A percentile compares a stretch with the other conserved stretches of the same genome.
Evolutionary conservation across 805 yeast genomes (phyloP).

Genomic region (Dipodascopsis uninucleata): DNA sequence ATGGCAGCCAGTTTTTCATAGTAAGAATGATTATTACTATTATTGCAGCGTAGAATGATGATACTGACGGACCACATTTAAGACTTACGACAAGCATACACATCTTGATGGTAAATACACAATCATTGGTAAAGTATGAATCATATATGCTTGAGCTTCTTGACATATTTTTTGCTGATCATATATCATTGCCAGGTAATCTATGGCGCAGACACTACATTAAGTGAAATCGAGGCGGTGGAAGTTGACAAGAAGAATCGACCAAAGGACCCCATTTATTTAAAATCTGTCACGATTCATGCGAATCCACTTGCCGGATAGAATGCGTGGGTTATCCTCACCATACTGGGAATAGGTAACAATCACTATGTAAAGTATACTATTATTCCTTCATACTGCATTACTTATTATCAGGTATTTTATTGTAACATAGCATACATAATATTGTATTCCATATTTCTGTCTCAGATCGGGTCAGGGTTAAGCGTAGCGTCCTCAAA

Average conservation of each 20-base stretch:
- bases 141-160: too few species aligned
- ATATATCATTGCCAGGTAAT: constrained; percentile 26
- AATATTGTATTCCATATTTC: too few species aligned
- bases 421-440: too few species aligned
- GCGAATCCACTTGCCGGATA: constrained; percentile 44
- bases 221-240: constrained; percentile 31
- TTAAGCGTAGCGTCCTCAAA: too few species aligned
- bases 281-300: constrained; percentile 40
- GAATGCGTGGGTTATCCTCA: too few species aligned
- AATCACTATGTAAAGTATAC: too few species aligned
- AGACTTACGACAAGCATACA: constrained; percentile 33
- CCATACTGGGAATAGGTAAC: too few species aligned
- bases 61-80: neutral
- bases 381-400: too few species aligned
- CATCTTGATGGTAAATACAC: constrained; percentile 33
- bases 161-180: neutral
- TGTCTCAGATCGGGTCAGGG: too few species aligned
- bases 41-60: too few species aligned
- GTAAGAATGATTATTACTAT: constrained; percentile 33
- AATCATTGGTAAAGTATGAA: constrained; percentile 29
- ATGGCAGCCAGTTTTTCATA: constrained; percentile 52
- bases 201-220: constrained; percentile 32
- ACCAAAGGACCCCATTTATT: constrained; percentile 35
- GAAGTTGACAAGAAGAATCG: constrained; percentile 40
- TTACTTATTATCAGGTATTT: too few species aligned